Percentiles rank a stretch among this genome's conserved stretches.
phyloP scores from a whole-genome alignment of 257 asterid genomes.

The Hygrophila difformis region DNA sequence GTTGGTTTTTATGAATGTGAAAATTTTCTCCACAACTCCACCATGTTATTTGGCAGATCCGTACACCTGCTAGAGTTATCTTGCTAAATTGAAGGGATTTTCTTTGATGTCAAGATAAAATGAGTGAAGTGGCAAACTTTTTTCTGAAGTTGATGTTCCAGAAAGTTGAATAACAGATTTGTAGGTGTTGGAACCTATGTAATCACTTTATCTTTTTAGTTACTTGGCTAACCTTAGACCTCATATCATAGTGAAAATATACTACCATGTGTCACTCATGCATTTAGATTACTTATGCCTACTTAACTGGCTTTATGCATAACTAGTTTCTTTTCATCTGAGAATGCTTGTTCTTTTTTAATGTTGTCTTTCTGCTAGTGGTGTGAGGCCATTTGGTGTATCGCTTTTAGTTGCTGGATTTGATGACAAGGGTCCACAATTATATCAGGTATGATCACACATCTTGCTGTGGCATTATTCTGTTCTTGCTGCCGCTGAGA shows the following conservation, averaged over 20 bases:
- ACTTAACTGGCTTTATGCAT: no score
- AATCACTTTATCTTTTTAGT: background rate
- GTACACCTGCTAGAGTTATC: background rate
- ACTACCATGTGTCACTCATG: no score
- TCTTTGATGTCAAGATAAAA: background rate
- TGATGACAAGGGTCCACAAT: constrained; percentile 99
- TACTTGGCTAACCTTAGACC: no score
- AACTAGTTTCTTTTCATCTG: background rate
- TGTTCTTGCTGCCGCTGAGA: background rate
- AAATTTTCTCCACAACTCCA: background rate
- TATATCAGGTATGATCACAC: constrained; percentile 59
- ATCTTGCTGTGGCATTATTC: constrained; percentile 8
- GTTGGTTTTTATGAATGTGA: constrained; percentile 6
- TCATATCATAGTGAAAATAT: no score
- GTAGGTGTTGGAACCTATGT: background rate
- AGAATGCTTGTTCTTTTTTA: constrained; percentile 8
- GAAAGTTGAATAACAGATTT: constrained; percentile 7
- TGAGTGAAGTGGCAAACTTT: constrained; percentile 1
- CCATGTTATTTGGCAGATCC: background rate
- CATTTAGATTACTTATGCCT: no score
- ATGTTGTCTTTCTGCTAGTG: constrained; percentile 38
- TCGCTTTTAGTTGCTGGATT: constrained; percentile 92
- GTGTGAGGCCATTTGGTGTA: constrained; percentile 97
- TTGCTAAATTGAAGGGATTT: background rate
- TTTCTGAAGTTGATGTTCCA: background rate